Conservation (phyloP, 345 rosid species). For the Aquilaria malaccensis region DNA sequence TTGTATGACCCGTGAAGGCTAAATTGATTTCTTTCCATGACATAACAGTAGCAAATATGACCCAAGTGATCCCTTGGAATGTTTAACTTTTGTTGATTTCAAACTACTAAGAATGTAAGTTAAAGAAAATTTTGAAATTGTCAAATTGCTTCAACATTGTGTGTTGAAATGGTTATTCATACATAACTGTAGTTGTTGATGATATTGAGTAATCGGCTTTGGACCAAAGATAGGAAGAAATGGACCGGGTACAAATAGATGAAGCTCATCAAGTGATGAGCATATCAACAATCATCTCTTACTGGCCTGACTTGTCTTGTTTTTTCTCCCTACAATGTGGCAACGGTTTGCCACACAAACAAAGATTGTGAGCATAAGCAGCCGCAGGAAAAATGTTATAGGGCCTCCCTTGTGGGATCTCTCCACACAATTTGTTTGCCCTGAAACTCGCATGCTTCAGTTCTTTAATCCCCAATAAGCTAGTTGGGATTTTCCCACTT, state of each 20-base stretch:
- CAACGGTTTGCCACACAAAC: constrained; percentile 81
- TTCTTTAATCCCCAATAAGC: constrained; percentile 38
- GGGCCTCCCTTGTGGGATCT: constrained; percentile 81
- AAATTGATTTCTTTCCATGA: not conserved
- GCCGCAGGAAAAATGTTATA: constrained; percentile 55
- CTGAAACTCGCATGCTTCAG: constrained; percentile 69
- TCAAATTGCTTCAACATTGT: not conserved
- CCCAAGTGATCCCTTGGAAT: constrained; percentile 2
- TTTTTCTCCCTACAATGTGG: constrained; percentile 47
- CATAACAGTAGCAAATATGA: not conserved
- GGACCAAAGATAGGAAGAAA: not conserved
- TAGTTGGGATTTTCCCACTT: constrained; percentile 57
- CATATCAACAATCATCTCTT: constrained; percentile 44
- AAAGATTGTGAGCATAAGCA: constrained; percentile 77
- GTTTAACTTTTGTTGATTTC: too few relatives aligned
- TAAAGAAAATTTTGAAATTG: too few relatives aligned
- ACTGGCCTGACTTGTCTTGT: constrained; percentile 36
- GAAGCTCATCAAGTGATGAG: constrained; percentile 23
- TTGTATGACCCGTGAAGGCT: constrained; percentile 6
- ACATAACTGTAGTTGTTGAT: constrained; percentile 6
- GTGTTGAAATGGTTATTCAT: constrained; percentile 1
- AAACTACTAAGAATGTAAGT: too few relatives aligned
- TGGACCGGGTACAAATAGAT: not conserved
- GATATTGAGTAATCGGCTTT: constrained; percentile 2
- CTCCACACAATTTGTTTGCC: constrained; percentile 69